Evolutionary conservation across 148 eudicot species (phyloP).

Genomic region (Heliamphora exappendiculata): DNA sequence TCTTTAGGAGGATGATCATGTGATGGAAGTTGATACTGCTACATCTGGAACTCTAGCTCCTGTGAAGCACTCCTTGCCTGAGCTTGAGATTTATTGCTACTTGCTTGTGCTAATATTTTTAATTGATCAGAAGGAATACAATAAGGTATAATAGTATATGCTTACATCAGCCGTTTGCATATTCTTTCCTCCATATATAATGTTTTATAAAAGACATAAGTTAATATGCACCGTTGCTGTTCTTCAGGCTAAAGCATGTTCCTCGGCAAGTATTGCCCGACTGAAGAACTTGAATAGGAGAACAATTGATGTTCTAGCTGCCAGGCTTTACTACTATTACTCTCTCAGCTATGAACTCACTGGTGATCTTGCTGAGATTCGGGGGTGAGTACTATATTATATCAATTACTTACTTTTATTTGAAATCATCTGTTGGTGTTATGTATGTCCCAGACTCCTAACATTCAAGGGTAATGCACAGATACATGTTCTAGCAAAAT

Average conservation of each 20-base stretch:
- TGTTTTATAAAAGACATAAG: not conserved
- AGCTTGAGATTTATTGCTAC: conserved; percentile 81
- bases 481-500: not conserved
- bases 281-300: conserved; percentile 70
- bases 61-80: conserved; percentile 62
- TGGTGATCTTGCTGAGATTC: conserved; percentile 82
- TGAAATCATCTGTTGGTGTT: not conserved
- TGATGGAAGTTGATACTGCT: conserved; percentile 85
- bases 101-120: conserved; percentile 70
- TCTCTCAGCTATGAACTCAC: conserved; percentile 79
- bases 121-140: conserved; percentile 65
- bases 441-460: not conserved
- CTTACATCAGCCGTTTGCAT: not conserved
- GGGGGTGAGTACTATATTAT: conserved; percentile 49
- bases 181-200: not conserved
- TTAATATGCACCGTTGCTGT: conserved; percentile 8
- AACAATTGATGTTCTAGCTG: conserved; percentile 78
- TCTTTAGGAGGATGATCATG: conserved; percentile 61
- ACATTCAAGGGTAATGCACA: not conserved
- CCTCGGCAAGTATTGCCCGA: conserved; percentile 78
- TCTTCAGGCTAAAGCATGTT: conserved; percentile 75
- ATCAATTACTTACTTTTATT: not conserved
- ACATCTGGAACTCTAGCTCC: conserved; percentile 55
- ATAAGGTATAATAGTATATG: conserved; percentile 38
- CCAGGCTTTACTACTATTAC: conserved; percentile 72